A percentile compares a stretch with the other conserved stretches of the same genome.
Conservation (phyloP, 2,329 filamentous ascomycete genomes). For the Fonsecaea multimorphosa region DNA sequence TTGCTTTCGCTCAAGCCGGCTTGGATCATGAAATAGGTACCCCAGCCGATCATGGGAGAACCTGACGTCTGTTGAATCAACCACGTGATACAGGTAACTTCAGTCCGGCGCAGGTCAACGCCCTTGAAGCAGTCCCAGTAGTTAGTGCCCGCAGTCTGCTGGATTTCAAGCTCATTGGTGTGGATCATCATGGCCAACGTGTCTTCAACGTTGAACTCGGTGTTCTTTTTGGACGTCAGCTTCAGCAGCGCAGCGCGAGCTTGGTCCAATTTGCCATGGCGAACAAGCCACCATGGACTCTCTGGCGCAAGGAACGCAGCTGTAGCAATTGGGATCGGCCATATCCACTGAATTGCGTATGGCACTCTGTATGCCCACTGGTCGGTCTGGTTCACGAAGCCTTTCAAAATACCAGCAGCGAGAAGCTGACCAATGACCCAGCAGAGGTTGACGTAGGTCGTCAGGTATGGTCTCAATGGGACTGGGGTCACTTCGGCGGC, state of each 20-base stretch:
- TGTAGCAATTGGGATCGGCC: constrained; percentile 39
- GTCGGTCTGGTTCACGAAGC: constrained; percentile 40
- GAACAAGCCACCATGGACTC: constrained; percentile 61
- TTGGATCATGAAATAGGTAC: constrained; percentile 63
- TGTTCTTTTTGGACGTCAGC: constrained; percentile 50
- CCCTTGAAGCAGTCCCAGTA: constrained; percentile 47
- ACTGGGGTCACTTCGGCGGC: constrained; percentile 49
- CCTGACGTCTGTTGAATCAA: constrained; percentile 65
- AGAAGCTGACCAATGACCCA: constrained; percentile 52
- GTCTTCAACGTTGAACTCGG: constrained; percentile 43
- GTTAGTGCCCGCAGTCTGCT: constrained; percentile 38
- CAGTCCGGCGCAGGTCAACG: constrained; percentile 49
- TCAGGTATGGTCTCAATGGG: constrained; percentile 44
- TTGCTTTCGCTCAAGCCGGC: constrained; percentile 48
- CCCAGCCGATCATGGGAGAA: constrained; percentile 69
- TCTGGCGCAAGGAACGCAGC: constrained; percentile 48
- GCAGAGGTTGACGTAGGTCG: constrained; percentile 49
- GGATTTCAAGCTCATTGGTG: constrained; percentile 41
- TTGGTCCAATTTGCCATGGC: constrained; percentile 54
- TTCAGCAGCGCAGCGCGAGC: constrained; percentile 52
- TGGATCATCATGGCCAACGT: constrained; percentile 41
- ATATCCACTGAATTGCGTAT: constrained; percentile 46
- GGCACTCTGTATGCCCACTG: constrained; percentile 49
- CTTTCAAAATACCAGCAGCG: constrained; percentile 45
- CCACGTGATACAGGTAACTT: constrained; percentile 50